Percentiles rank a stretch among this genome's conserved stretches.
Evolutionary conservation across 2,329 filamentous ascomycete genomes (phyloP).

Genomic region (Pseudogymnoascus sp.): DNA sequence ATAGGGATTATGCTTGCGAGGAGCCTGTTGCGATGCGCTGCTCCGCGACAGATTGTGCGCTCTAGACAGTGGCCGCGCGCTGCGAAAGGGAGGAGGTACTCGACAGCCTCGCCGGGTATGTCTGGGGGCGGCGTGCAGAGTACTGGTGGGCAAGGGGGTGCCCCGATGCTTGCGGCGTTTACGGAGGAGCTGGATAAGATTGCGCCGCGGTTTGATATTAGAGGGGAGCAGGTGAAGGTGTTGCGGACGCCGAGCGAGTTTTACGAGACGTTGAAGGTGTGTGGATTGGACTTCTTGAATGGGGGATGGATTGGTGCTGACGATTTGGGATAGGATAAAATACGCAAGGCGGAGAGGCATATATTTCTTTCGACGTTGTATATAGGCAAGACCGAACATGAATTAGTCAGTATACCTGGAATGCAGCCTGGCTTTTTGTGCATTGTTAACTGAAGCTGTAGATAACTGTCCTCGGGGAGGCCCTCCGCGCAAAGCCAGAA

Average conservation of each 20-base stretch:
- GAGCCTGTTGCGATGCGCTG: conserved; percentile 28
- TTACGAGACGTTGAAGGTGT: conserved; percentile 81
- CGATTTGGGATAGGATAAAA: conserved; percentile 55
- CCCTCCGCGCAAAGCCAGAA: conserved; percentile 64
- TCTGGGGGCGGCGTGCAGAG: not conserved
- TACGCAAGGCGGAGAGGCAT: conserved; percentile 65
- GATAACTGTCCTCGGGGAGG: conserved; percentile 69
- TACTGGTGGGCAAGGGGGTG: conserved; percentile 15
- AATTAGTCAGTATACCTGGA: conserved; percentile 52
- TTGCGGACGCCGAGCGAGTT: conserved; percentile 79
- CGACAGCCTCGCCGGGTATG: conserved; percentile 18
- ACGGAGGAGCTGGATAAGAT: conserved; percentile 76
- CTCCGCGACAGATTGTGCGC: conserved; percentile 22
- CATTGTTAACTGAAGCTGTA: conserved; percentile 27
- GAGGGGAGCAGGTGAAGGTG: conserved; percentile 72
- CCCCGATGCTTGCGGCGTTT: conserved; percentile 48
- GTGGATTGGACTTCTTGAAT: conserved; percentile 19
- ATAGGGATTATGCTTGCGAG: conserved; percentile 29
- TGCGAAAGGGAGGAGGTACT: conserved; percentile 24
- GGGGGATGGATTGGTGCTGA: conserved; percentile 21
- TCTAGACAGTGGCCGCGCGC: conserved; percentile 17
- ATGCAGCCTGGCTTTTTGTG: not conserved
- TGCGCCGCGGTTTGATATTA: conserved; percentile 81
- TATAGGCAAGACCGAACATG: conserved; percentile 86
- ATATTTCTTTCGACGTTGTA: conserved; percentile 96